Conservation (phyloP, 768 basidiomycete species). For the Suillus subalutaceus region DNA sequence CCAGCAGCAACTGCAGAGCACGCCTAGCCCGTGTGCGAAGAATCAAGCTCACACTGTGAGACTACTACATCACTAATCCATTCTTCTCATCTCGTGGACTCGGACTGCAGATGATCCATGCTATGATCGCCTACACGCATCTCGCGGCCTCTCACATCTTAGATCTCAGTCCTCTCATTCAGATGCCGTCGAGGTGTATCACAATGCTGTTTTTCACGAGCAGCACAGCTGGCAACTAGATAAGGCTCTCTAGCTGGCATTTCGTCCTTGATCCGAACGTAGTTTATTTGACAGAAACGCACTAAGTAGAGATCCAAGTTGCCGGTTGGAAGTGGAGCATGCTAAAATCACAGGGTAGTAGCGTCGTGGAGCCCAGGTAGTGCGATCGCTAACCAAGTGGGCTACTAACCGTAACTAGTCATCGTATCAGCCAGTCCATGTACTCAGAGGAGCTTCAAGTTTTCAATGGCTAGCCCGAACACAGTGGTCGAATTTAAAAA, state of each 20-base stretch:
- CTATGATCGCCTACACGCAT: not conserved
- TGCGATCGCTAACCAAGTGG: not conserved
- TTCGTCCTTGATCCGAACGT: not conserved
- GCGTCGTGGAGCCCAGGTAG: not conserved
- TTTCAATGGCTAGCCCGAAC: no score
- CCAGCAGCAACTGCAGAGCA: not conserved
- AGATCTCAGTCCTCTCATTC: not conserved
- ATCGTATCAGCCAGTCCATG: not conserved
- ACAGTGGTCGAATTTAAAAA: no score
- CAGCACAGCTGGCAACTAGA: not conserved
- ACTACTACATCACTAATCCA: no score
- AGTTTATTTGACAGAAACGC: not conserved
- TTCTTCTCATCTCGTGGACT: not conserved
- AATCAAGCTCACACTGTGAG: no score
- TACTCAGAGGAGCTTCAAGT: not conserved
- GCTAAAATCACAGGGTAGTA: not conserved
- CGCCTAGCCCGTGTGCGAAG: not conserved
- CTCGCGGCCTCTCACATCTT: not conserved
- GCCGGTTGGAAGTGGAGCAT: not conserved
- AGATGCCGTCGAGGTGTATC: not conserved
- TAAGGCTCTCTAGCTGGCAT: no score
- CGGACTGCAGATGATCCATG: not conserved
- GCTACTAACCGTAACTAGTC: no score
- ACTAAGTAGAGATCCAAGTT: not conserved
- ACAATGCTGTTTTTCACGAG: not conserved